These are phyloP conservation scores for Arabidopsis lyrata DNA, from an alignment of 441 rosid genomes.

Conservation along the genomic window DNA sequence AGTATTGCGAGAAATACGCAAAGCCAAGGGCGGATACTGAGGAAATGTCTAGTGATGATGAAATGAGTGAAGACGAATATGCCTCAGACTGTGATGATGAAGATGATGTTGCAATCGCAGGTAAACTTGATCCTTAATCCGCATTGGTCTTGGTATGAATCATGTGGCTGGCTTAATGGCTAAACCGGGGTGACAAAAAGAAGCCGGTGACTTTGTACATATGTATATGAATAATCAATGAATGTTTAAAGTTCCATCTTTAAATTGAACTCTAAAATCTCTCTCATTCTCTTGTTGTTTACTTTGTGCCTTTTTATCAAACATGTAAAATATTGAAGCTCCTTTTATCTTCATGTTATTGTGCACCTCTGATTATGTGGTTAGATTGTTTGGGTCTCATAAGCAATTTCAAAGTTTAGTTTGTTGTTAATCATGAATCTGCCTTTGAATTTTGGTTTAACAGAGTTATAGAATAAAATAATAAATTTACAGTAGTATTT, in stretches of 20 bases:
- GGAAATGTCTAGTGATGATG: slow-evolving; percentile 84
- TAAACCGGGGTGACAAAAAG: neutral
- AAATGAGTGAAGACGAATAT: slow-evolving; percentile 81
- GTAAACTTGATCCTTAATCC: slow-evolving; percentile 67
- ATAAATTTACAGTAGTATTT: neutral
- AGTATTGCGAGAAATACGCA: slow-evolving; percentile 83
- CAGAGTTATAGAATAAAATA: neutral
- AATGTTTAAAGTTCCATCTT: neutral
- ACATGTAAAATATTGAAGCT: neutral
- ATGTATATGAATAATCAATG: slow-evolving; percentile 28
- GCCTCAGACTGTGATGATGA: slow-evolving; percentile 65
- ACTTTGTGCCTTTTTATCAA: neutral
- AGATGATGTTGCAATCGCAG: slow-evolving; percentile 58
- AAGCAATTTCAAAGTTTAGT: neutral
- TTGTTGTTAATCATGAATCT: neutral
- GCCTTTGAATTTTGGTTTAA: neutral
- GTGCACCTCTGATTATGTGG: neutral
- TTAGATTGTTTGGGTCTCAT: neutral
- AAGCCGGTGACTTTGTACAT: neutral
- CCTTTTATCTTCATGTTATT: neutral
- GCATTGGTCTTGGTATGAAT: slow-evolving; percentile 7
- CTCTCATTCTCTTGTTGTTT: neutral
- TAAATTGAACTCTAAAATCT: slow-evolving; percentile 30
- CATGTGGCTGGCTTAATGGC: neutral
- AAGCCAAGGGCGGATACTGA: slow-evolving; percentile 66